These are phyloP conservation scores for Phytophthora aleatoria DNA, from an alignment of 352 stramenopile genomes.

Conservation along the genomic window DNA sequence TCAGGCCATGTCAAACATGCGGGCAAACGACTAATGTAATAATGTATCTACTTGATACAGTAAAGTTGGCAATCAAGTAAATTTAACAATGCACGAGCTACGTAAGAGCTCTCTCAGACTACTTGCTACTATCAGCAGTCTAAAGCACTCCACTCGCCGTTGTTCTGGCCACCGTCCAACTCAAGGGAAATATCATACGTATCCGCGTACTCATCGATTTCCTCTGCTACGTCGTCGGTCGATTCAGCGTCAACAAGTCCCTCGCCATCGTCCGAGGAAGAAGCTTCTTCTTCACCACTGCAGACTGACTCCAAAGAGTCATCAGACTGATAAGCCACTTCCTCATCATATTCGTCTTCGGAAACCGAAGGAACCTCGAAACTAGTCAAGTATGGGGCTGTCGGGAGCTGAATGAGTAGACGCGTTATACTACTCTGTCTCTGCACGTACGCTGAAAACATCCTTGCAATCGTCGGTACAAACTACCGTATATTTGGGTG, in stretches of 20 bases:
- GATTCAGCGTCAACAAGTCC: no score
- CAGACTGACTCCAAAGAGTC: not conserved
- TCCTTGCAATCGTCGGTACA: slow-evolving; percentile 10
- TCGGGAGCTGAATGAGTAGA: slow-evolving; percentile 4
- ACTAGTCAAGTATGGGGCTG: not conserved
- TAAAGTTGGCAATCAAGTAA: not conserved
- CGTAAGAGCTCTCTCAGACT: not conserved
- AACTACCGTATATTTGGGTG: slow-evolving; percentile 21
- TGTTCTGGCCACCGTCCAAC: not conserved
- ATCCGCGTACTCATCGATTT: not conserved
- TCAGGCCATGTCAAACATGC: no score
- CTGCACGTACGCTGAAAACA: not conserved
- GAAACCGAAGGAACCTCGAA: slow-evolving; percentile 6
- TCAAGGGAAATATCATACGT: slow-evolving; percentile 1
- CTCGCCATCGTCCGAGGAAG: not conserved
- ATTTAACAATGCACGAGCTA: not conserved
- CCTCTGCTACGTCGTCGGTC: not conserved
- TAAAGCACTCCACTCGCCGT: not conserved
- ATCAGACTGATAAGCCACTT: not conserved
- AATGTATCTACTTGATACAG: not conserved
- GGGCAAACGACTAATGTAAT: no score
- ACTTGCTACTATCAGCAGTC: not conserved
- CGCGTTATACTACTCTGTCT: slow-evolving; percentile 4
- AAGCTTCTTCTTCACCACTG: not conserved
- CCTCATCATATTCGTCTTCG: not conserved